These are phyloP conservation scores for Murraya paniculata DNA, from an alignment of 345 rosid species.

Conservation along the genomic window DNA sequence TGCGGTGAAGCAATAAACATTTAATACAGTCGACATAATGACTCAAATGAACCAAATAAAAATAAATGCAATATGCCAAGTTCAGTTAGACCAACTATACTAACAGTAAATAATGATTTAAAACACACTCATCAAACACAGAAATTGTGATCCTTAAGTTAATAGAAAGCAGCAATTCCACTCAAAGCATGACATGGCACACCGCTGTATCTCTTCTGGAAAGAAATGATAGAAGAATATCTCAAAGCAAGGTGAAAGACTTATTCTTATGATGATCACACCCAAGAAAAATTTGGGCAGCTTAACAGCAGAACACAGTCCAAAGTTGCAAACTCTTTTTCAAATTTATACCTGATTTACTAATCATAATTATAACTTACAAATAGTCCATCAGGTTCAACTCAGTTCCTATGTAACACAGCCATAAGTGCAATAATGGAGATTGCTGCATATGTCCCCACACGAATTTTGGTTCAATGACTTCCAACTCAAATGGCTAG, in stretches of 20 bases:
- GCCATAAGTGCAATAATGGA: no score
- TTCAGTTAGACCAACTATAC: background rate
- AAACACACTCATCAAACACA: background rate
- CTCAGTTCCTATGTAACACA: no score
- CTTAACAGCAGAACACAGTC: background rate
- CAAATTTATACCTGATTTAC: background rate
- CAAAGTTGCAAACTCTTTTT: background rate
- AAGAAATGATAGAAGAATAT: background rate
- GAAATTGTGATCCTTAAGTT: background rate
- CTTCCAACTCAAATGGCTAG: background rate
- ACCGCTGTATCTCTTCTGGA: background rate
- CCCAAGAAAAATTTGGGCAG: background rate
- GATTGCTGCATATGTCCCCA: background rate
- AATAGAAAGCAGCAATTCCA: background rate
- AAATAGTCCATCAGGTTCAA: background rate
- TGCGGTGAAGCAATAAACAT: constrained; percentile 31
- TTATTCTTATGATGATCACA: no score
- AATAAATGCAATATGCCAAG: background rate
- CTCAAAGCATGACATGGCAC: background rate
- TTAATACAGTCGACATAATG: background rate
- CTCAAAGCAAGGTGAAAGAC: no score
- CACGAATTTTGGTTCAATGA: background rate
- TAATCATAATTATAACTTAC: background rate
- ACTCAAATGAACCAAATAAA: constrained; percentile 12
- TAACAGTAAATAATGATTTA: background rate